Conservation (phyloP, 2,329 filamentous ascomycete species). For the Xylariomycetidae sp. region DNA sequence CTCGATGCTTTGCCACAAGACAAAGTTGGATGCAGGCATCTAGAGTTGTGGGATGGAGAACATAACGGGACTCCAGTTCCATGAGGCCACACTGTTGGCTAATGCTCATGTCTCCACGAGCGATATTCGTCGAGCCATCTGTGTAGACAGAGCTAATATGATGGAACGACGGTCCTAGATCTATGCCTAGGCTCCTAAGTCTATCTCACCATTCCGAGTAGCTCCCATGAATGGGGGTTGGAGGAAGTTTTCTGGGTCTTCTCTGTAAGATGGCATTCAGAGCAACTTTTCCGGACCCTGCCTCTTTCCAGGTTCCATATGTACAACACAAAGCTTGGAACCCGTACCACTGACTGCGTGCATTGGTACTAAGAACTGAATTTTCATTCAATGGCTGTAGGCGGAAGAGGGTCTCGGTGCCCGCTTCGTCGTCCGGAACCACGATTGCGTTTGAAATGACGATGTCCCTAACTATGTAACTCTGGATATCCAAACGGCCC, state of each 20-base stretch:
- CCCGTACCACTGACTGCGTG: neutral
- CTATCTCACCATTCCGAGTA: constrained; percentile 1
- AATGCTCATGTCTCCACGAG: constrained; percentile 1
- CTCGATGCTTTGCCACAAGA: neutral
- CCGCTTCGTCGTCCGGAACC: constrained; percentile 1
- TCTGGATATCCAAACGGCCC: neutral
- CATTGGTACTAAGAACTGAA: neutral
- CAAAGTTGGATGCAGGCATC: neutral
- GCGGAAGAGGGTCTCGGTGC: constrained; percentile 1
- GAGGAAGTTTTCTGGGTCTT: neutral
- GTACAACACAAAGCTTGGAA: neutral
- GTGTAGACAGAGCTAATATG: constrained; percentile 1
- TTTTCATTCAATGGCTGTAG: neutral
- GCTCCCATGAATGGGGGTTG: neutral
- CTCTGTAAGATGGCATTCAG: neutral
- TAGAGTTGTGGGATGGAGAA: constrained; percentile 1
- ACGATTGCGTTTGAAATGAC: constrained; percentile 1
- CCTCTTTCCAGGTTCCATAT: constrained; percentile 1
- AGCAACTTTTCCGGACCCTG: neutral
- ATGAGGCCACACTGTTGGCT: neutral
- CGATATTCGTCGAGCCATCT: neutral
- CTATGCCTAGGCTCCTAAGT: neutral
- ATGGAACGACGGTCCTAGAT: constrained; percentile 3
- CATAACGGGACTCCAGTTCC: constrained; percentile 2
- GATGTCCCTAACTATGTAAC: constrained; percentile 2